Evolutionary conservation across 352 stramenopile species (phyloP), one percentile per base, ranked within the genome.

Genomic region (Globisporangium yorkense): DNA sequence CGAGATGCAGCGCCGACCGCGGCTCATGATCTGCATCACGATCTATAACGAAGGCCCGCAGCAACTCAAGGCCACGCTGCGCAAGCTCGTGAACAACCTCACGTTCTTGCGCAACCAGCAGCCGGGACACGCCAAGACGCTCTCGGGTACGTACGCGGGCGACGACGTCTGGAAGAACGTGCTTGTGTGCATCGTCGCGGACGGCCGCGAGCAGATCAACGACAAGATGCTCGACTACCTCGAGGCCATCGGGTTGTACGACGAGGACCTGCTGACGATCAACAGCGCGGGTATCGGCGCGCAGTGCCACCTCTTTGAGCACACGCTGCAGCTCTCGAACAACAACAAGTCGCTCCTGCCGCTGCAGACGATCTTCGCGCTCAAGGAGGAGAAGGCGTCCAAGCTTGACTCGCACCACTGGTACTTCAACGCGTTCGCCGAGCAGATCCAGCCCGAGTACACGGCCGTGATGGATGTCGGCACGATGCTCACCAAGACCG

Each of bases 371-470:
- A 57, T 91, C 2, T 93, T 95, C 54, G 81, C 79, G 5, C 61
- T 96, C 2, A 96, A 96, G 58, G 84, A 94, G 65, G 69, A 72
- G 20, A 93, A 93, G 20, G 75, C 78, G 2, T 89, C 75, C 35
- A 96, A 96, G 63, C 57, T 94, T 1, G 82, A 93, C 59, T 94
- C 84, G 48, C 86, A 96, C 62, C 74, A 87, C 51, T 96, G 86
- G 84, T 93, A 87, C 68, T 92, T 94, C 53, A 80, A 84, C 41
- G 79, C 84, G 3, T 87, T 94, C 57, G 80, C 77, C 29, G 80
- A 93, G 62, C 86, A 93, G 68, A 73, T 96, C 29, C 79, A 89
- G 37, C 86, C 86, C 0, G 82, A 94, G 48, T 94, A 80, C 58
- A 93, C 84, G 2, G 74, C 86, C 2, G 64, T 96, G 27, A 87